Percentiles rank a stretch among this genome's conserved stretches.
These are phyloP conservation scores for Dryadomyces sulphureus DNA, from an alignment of 2,329 filamentous ascomycete species.

Conservation along the genomic window DNA sequence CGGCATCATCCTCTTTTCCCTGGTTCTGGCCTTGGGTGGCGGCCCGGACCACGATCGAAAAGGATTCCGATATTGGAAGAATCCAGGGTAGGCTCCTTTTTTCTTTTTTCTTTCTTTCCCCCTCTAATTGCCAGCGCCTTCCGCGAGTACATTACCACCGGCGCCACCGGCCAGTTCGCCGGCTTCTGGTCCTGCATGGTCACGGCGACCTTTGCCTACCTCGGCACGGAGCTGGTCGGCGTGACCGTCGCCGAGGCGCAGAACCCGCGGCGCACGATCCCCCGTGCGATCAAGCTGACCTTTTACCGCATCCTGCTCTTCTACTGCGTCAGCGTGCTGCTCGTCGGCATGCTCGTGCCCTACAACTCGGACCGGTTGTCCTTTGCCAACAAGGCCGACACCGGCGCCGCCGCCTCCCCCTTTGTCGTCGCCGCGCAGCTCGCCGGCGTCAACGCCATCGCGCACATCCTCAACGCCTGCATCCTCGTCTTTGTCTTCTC, in stretches of 20 bases:
- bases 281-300: conserved; percentile 50
- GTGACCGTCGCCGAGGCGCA: conserved; percentile 54
- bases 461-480: conserved; percentile 44
- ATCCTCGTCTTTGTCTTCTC: conserved; percentile 41
- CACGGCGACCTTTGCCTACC: conserved; percentile 23
- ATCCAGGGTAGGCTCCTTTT: no score
- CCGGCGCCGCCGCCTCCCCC: conserved; percentile 40
- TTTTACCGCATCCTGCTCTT: conserved; percentile 56
- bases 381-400: conserved; percentile 22
- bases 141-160: conserved; percentile 10
- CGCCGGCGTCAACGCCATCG: conserved; percentile 32
- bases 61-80: conserved; percentile 27
- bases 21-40: conserved; percentile 41
- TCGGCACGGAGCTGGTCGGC: conserved; percentile 46
- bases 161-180: conserved; percentile 19
- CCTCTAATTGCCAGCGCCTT: no score
- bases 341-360: conserved; percentile 51
- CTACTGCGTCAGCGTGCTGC: conserved; percentile 48
- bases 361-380: conserved; percentile 32
- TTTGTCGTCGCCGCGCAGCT: conserved; percentile 18
- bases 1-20: conserved; percentile 38
- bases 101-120: no score
- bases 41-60: conserved; percentile 29
- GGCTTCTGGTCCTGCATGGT: conserved; percentile 15
- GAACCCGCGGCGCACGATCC: conserved; percentile 51